Base-by-base conservation (phyloP, 179 eudicot species). In the Silene noctiflora region DNA sequence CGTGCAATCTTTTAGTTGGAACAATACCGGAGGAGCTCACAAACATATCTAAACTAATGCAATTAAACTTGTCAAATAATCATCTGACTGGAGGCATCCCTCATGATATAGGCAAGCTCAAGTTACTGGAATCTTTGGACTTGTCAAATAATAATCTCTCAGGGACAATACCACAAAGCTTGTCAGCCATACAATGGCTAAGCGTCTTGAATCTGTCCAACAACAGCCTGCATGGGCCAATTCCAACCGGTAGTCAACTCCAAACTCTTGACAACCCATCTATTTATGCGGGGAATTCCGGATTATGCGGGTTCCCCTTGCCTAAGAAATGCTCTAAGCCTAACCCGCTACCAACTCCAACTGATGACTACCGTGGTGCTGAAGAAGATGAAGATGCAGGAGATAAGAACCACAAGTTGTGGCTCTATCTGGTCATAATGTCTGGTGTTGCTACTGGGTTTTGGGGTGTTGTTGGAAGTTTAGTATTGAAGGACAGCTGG, bases 121-220 rank as follows among this genome's bases (percentile, higher is more conserved):
- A 19, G 3, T 29, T n/a, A 20, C 44, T 72, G 19, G 75, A 58
- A 58, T 55, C 75, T 1, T 19, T 72, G 46, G 75, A 72, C 29
- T 56, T 72, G 48, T 72, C 75, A 29, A 16, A 72, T 33, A 72
- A 72, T 44, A 7, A 72, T n/a, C 75, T 72, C 25, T 58, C 65
- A 4, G 75, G 75, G 51, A 72, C 27, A 4, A 72, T 72, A 14
- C 75, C 75, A n/a, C 65, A 29, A 56, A 72, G 76, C 66, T n/a
- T 73, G 53, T 19, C 66, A 9, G 31, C 0, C 39, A 31, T 73
- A 58, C n/a, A 3, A 6, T 58, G 65, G 51, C 25, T 61, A 7
- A 61, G 31, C 20, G 0, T 22, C 76, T 61, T 73, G 7, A 73
- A 61, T 24, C 9, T 73, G 27, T 59, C 76, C 33, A 58, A 59